phyloP scores from a whole-genome alignment of 371 early-diverging fungal genomes.

The Ordospora pajunii region DNA sequence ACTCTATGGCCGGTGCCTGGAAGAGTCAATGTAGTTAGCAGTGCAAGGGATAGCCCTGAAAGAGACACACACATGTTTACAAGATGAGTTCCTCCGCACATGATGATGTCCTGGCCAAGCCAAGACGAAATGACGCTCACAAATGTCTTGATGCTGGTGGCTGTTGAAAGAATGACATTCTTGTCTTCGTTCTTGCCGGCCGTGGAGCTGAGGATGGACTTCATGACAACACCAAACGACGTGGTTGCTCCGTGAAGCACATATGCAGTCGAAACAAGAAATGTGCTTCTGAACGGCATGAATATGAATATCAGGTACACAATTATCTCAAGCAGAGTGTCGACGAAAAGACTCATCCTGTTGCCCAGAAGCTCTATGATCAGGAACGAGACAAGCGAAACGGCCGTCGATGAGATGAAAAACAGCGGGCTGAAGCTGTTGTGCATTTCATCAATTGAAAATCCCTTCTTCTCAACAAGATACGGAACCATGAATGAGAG shows the following conservation, averaged over 20 bases:
- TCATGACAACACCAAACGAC: constrained; percentile 30
- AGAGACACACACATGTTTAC: constrained; percentile 32
- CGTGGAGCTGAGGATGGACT: constrained; percentile 33
- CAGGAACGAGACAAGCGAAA: constrained; percentile 37
- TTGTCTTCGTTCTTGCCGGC: constrained; percentile 20
- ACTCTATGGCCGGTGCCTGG: background rate
- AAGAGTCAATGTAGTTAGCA: constrained; percentile 3
- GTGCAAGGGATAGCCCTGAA: background rate
- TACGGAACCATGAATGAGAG: constrained; percentile 52
- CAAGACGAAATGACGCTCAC: constrained; percentile 42
- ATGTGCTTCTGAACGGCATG: constrained; percentile 28
- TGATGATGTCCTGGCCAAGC: constrained; percentile 53
- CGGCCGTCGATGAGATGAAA: constrained; percentile 41
- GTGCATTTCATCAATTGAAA: constrained; percentile 49
- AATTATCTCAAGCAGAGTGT: constrained; percentile 38
- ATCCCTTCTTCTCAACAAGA: constrained; percentile 50
- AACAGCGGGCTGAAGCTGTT: constrained; percentile 48
- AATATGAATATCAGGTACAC: constrained; percentile 32
- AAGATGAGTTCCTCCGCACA: constrained; percentile 19
- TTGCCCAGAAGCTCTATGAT: constrained; percentile 40
- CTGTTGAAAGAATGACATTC: constrained; percentile 6
- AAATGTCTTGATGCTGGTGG: constrained; percentile 33
- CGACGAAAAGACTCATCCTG: constrained; percentile 23
- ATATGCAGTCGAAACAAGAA: constrained; percentile 21
- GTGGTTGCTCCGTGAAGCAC: constrained; percentile 34